Conservation (phyloP, 805 yeast genomes). For the Hanseniaspora guilliermondii region DNA sequence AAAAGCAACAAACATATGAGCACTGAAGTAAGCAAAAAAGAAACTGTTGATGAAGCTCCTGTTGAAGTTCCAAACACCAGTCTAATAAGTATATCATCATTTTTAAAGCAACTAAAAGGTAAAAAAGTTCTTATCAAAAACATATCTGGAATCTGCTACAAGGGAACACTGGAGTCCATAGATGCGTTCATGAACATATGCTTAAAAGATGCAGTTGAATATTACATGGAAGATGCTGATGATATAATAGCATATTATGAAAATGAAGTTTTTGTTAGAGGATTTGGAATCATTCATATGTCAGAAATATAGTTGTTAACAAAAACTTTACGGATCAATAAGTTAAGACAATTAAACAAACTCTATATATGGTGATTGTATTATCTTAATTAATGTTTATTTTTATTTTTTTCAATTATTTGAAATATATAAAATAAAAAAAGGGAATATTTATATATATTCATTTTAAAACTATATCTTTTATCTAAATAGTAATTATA, state of each 20-base stretch:
- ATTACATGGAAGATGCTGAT: slow-evolving; percentile 25
- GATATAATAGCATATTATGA: slow-evolving; percentile 25
- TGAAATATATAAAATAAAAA: too few species aligned
- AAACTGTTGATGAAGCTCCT: background rate
- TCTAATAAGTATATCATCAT: slow-evolving; percentile 54
- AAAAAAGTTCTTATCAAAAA: slow-evolving; percentile 70
- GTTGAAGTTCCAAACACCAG: slow-evolving; percentile 7
- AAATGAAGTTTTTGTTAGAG: slow-evolving; percentile 28
- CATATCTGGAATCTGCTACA: slow-evolving; percentile 76
- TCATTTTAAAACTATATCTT: too few species aligned
- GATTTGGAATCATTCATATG: slow-evolving; percentile 29
- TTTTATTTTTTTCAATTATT: too few species aligned
- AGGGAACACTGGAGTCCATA: slow-evolving; percentile 67
- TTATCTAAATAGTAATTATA: too few species aligned
- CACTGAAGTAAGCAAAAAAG: background rate
- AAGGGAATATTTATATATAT: too few species aligned
- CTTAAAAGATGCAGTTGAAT: slow-evolving; percentile 62
- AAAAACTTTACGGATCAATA: background rate
- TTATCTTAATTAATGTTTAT: too few species aligned
- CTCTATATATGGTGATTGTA: too few species aligned
- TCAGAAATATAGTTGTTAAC: slow-evolving; percentile 19
- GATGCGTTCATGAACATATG: slow-evolving; percentile 97
- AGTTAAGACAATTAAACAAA: too few species aligned
- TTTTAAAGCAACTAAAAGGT: slow-evolving; percentile 69
- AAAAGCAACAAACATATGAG: background rate